Base-by-base conservation (phyloP, 2,329 filamentous ascomycete species). In the Tolypocladium guangdongense region DNA sequence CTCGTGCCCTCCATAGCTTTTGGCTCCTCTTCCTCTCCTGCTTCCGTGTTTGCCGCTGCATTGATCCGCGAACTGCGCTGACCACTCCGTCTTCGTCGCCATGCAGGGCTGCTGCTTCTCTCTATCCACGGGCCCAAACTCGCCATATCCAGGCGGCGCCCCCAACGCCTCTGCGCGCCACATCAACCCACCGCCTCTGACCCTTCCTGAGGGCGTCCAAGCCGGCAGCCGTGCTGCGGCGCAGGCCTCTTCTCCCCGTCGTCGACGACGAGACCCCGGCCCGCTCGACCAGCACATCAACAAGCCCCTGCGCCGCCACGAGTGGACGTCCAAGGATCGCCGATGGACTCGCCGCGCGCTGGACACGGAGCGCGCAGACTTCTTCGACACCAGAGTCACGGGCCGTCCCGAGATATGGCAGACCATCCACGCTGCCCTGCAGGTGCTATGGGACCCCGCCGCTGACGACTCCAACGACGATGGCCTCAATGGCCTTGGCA, bases 351-450 rank as follows among this genome's bases (percentile, higher is more conserved):
- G 79, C n/a, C 64, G 71, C 18, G 74, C 85, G 52, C 74, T 96
- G 2, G 80, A 83, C 55, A 77, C 76, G 35, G 88, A 96, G 70
- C 81, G 92, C 49, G 73, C 72, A 49, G 90, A 90, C 57, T 96
- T 95, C 75, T 97, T 95, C 69, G 90, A 96, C 56, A 96, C 91
- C 1, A 77, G 90, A 48, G 88, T 95, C 18, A 87, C 86, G 0
- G 90, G 90, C 2, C 78, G 82, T 4, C 63, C 78, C 5, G 88
- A 96, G 68, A 79, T 93, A 30, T 97, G 92, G 92, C 82, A 82
- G 60, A 85, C 88, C 0, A 68, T 96, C 16, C 78, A 78, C 47
- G 74, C 82, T 1, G 86, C 84, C 0, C 75, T 90, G 20, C 80
- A 87, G 56, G 72, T 88, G 7, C 67, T 96, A 56, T 86, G 86